Percentiles rank a stretch among this genome's conserved stretches.
Conservation (phyloP, 1,284 basidiomycete genomes). For the Cutaneotrichosporon sp. region DNA sequence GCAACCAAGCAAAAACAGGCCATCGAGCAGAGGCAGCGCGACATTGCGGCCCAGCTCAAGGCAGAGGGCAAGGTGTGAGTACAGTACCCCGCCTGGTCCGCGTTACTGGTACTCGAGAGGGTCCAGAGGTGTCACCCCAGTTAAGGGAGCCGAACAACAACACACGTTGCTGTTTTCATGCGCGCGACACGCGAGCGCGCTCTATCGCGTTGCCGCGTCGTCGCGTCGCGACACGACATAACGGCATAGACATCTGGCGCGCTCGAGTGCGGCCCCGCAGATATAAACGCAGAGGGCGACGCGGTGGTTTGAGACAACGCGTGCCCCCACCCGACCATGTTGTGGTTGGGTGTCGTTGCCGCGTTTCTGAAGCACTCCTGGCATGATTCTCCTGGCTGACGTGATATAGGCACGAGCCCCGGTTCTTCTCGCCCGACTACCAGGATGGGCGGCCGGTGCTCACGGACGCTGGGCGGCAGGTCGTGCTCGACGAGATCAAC, state of each 20-base stretch:
- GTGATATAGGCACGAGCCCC: conserved; percentile 68
- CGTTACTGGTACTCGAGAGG: too few species aligned
- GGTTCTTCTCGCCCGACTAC: conserved; percentile 74
- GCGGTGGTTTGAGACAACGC: too few species aligned
- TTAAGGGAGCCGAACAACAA: too few species aligned
- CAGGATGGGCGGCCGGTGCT: conserved; percentile 72
- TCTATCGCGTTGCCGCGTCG: neutral
- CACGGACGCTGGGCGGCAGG: conserved; percentile 68
- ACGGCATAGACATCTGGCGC: too few species aligned
- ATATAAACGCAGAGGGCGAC: too few species aligned
- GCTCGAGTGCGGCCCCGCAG: too few species aligned
- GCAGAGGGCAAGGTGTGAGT: conserved; percentile 73
- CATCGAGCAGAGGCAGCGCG: conserved; percentile 87
- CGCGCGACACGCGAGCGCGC: too few species aligned
- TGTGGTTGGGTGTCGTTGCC: too few species aligned
- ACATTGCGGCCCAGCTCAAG: conserved; percentile 80
- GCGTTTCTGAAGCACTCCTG: neutral
- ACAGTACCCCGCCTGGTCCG: neutral
- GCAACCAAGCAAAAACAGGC: conserved; percentile 83
- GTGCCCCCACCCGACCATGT: too few species aligned
- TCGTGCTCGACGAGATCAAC: conserved; percentile 68
- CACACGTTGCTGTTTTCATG: neutral
- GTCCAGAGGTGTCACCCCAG: too few species aligned
- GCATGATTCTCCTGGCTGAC: too few species aligned
- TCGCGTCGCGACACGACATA: neutral